phyloP scores from a whole-genome alignment of 2,329 filamentous ascomycete species.

The Cladosporium sp. region DNA sequence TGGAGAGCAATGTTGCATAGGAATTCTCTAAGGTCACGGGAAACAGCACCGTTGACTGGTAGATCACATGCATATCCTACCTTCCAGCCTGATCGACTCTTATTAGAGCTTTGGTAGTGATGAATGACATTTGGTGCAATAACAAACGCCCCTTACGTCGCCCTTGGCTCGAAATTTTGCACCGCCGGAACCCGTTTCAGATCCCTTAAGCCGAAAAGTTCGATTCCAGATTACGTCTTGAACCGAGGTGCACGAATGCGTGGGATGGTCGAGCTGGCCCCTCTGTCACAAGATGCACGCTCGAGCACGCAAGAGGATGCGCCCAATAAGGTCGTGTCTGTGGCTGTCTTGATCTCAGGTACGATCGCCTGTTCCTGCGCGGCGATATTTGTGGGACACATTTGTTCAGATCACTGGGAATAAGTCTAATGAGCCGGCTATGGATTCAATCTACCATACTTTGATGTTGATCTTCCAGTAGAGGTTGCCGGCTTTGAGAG shows the following conservation, averaged over 20 bases:
- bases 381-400: neutral
- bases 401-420: neutral
- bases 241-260: neutral
- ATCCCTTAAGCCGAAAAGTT: neutral
- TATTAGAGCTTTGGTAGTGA: too few species aligned
- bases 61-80: too few species aligned
- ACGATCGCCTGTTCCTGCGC: slow-evolving; percentile 4
- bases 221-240: neutral
- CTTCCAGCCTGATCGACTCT: too few species aligned
- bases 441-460: too few species aligned
- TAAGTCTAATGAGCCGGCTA: too few species aligned
- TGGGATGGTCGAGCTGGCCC: neutral
- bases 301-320: slow-evolving; percentile 2
- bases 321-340: neutral
- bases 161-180: neutral
- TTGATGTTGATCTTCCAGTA: too few species aligned
- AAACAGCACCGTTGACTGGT: neutral
- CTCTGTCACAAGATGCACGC: slow-evolving; percentile 1
- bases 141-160: too few species aligned
- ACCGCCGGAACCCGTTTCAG: neutral
- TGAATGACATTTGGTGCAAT: too few species aligned
- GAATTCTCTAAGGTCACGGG: neutral
- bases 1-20: neutral
- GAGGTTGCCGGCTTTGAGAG: too few species aligned
- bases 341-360: neutral